Evolutionary conservation across 495 filamentous ascomycete genomes (phyloP).

Genomic region (Penicillium flavigenum): DNA sequence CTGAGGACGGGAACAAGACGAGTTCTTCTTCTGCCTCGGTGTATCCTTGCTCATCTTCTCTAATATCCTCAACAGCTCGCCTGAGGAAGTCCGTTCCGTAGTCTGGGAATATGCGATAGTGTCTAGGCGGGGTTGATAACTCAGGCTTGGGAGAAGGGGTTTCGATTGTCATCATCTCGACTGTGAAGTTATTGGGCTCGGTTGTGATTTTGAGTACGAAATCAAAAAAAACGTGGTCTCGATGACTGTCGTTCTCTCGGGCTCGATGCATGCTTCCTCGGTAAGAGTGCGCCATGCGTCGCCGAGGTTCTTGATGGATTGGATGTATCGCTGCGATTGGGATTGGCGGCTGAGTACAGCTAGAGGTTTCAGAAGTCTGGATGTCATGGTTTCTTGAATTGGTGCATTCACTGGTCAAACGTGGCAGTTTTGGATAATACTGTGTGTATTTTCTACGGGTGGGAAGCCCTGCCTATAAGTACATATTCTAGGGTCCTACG

Average conservation of each 20-base stretch:
- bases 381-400: too few relatives aligned
- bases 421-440: too few relatives aligned
- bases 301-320: not conserved
- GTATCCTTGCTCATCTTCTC: not conserved
- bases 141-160: not conserved
- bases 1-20: not conserved
- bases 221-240: not conserved
- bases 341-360: too few relatives aligned
- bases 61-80: not conserved
- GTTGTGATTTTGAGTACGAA: not conserved
- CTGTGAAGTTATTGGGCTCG: not conserved
- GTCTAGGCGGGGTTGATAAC: not conserved
- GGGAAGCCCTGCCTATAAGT: too few relatives aligned
- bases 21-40: not conserved
- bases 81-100: not conserved
- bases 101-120: not conserved
- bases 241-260: not conserved
- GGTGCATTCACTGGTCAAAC: too few relatives aligned
- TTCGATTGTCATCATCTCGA: not conserved
- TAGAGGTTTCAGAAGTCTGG: too few relatives aligned
- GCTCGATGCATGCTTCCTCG: not conserved
- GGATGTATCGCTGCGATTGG: not conserved
- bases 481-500: too few relatives aligned
- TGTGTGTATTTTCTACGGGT: too few relatives aligned
- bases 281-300: not conserved